phyloP scores from a whole-genome alignment of 1,284 basidiomycete genomes.

The Ganoderma meredithae region DNA sequence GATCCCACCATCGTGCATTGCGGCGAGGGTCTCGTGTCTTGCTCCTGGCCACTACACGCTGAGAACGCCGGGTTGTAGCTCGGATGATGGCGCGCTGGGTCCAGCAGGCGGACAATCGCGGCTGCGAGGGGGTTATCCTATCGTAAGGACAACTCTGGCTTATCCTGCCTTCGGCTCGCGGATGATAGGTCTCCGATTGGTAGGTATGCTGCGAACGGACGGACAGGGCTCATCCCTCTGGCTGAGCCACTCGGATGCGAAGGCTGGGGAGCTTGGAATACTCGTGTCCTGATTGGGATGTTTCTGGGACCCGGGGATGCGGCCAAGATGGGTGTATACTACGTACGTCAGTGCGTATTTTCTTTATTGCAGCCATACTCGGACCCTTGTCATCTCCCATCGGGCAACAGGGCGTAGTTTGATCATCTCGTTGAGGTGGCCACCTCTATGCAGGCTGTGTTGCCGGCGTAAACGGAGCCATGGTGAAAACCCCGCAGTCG shows the following conservation, averaged over 20 bases:
- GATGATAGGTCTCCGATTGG: slow-evolving; percentile 6
- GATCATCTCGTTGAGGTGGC: too few species aligned
- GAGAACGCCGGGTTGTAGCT: not conserved
- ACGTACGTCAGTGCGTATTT: not conserved
- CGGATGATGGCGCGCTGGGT: not conserved
- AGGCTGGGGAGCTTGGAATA: not conserved
- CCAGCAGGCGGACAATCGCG: not conserved
- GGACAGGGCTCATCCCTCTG: not conserved
- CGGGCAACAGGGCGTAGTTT: too few species aligned
- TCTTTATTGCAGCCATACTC: not conserved
- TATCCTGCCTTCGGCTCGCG: not conserved
- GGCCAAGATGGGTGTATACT: not conserved
- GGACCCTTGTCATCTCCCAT: too few species aligned
- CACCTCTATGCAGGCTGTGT: too few species aligned
- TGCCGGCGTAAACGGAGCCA: too few species aligned
- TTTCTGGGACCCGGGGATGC: not conserved
- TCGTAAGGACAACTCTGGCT: slow-evolving; percentile 9
- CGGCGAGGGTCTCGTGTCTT: not conserved
- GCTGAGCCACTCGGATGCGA: not conserved
- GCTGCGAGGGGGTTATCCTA: slow-evolving; percentile 1
- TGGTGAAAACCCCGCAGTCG: too few species aligned
- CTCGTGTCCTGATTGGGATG: slow-evolving; percentile 1
- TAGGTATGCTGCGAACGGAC: not conserved
- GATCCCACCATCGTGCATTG: slow-evolving; percentile 3
- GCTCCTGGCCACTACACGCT: not conserved